A percentile compares a stretch with the other conserved stretches of the same genome.
Conservation (phyloP, 2,329 filamentous ascomycete genomes). For the Nothophoma quercina region DNA sequence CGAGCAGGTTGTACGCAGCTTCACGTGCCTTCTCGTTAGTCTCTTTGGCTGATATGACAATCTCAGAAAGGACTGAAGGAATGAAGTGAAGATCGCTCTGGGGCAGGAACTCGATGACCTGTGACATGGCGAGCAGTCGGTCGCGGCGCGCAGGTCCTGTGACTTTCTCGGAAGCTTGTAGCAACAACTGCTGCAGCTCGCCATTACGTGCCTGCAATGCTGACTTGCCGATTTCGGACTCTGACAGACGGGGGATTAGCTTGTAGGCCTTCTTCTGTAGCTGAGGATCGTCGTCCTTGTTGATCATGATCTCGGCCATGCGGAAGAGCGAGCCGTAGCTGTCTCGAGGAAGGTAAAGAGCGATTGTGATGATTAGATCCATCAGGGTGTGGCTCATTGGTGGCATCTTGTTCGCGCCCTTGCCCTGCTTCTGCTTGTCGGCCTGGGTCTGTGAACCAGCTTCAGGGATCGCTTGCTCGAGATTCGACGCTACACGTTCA, state of each 20-base stretch:
- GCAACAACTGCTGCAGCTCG: constrained; percentile 82
- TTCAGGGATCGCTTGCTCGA: constrained; percentile 73
- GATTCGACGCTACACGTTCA: constrained; percentile 81
- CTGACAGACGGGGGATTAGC: constrained; percentile 87
- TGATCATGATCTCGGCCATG: constrained; percentile 83
- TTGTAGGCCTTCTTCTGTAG: constrained; percentile 99
- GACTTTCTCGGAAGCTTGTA: constrained; percentile 82
- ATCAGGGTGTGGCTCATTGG: constrained; percentile 94
- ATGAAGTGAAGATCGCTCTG: constrained; percentile 88
- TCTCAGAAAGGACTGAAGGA: constrained; percentile 87
- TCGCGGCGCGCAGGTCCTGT: constrained; percentile 87
- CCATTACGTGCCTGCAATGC: constrained; percentile 77
- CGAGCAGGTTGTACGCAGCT: constrained; percentile 86
- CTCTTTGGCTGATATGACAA: constrained; percentile 96
- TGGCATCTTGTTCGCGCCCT: constrained; percentile 76
- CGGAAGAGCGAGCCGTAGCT: constrained; percentile 87
- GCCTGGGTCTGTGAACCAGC: constrained; percentile 68
- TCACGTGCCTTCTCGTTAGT: constrained; percentile 94
- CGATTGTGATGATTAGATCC: constrained; percentile 96
- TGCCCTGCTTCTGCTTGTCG: constrained; percentile 67
- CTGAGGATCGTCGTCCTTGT: constrained; percentile 83
- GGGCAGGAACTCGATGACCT: constrained; percentile 81
- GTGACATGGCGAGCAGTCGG: constrained; percentile 80
- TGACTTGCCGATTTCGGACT: constrained; percentile 77
- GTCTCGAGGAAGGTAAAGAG: constrained; percentile 86